Evolutionary conservation across 1,139 yeast genomes (phyloP).

Genomic region (Kurtzmaniella quercitrusa): DNA sequence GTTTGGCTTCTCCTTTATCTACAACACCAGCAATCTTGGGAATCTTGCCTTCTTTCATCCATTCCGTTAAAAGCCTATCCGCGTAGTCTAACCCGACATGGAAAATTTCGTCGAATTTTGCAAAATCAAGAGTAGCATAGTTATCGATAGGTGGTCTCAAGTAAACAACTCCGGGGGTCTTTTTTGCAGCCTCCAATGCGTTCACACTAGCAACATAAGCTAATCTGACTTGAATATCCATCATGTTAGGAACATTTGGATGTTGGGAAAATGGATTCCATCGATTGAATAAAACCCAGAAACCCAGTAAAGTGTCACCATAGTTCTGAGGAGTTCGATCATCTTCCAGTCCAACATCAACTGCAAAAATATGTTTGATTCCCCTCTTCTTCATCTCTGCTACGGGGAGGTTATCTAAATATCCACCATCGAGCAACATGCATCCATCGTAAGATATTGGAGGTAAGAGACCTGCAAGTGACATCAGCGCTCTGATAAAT

Average conservation of each 20-base stretch:
- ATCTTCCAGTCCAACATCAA: conserved; percentile 96
- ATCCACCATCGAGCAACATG: conserved; percentile 95
- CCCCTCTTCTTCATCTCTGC: conserved; percentile 87
- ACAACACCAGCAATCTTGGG: conserved; percentile 60
- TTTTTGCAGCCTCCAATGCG: conserved; percentile 84
- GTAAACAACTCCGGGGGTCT: conserved; percentile 82
- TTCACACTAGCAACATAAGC: conserved; percentile 95
- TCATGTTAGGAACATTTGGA: conserved; percentile 90
- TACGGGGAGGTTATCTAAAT: conserved; percentile 90
- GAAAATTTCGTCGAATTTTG: conserved; percentile 85
- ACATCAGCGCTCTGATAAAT: conserved; percentile 93
- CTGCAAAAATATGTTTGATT: conserved; percentile 83
- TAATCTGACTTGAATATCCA: conserved; percentile 88
- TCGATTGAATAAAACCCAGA: conserved; percentile 84
- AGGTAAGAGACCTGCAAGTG: conserved; percentile 89
- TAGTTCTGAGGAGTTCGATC: conserved; percentile 87
- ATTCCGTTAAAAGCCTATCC: conserved; percentile 47
- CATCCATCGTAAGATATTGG: conserved; percentile 86
- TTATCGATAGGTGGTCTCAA: conserved; percentile 91
- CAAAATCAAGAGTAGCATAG: conserved; percentile 89
- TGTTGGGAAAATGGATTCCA: conserved; percentile 87
- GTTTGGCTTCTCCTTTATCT: conserved; percentile 15
- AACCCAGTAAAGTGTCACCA: conserved; percentile 90
- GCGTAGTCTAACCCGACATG: conserved; percentile 79
- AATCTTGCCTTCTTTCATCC: conserved; percentile 51